Evolutionary conservation across 495 filamentous ascomycete genomes (phyloP).

Genomic region (Neurospora tetraspora): DNA sequence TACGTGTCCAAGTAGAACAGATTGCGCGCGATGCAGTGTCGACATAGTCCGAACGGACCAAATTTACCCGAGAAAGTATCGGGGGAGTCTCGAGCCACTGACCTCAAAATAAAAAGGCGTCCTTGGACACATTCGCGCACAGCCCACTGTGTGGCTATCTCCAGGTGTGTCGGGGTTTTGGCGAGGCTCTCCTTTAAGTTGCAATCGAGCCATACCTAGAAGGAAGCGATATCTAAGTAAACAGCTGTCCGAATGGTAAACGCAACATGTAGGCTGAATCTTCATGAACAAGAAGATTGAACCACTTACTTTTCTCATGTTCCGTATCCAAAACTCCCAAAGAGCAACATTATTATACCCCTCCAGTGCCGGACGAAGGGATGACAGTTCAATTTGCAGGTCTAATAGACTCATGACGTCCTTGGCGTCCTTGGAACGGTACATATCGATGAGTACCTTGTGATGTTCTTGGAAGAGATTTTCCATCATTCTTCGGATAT

Average conservation of each 20-base stretch:
- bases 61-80: neutral
- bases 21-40: neutral
- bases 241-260: neutral
- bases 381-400: too few species aligned
- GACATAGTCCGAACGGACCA: neutral
- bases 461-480: too few species aligned
- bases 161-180: neutral
- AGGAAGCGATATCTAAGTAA: neutral
- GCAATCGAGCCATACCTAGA: neutral
- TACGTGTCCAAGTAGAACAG: neutral
- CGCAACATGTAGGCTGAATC: neutral
- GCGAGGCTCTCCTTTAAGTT: neutral
- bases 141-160: neutral
- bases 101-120: neutral
- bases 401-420: too few species aligned
- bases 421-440: too few species aligned
- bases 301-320: neutral
- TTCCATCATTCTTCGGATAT: too few species aligned
- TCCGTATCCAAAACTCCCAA: neutral
- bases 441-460: too few species aligned
- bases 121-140: neutral
- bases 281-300: neutral
- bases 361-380: neutral
- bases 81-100: neutral
- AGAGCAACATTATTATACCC: neutral